Percentiles rank a stretch among this genome's conserved stretches.
phyloP scores from a whole-genome alignment of 2,329 filamentous ascomycete genomes.

The Leptographium wingfieldii region DNA sequence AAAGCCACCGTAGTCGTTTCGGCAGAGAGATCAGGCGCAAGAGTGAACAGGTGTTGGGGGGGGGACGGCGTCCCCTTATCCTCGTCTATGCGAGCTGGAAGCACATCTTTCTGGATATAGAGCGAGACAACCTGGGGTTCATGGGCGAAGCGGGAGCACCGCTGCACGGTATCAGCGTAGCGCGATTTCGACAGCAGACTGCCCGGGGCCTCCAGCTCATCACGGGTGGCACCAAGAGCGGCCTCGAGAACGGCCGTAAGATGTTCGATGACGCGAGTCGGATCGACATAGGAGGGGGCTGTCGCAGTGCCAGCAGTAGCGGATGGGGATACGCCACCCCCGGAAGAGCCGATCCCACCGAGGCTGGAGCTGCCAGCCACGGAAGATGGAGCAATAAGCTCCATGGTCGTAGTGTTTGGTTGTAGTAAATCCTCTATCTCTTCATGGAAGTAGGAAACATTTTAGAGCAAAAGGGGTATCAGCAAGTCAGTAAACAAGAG shows the following conservation, averaged over 20 bases:
- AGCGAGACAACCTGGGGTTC: conserved; percentile 76
- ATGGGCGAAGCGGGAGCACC: conserved; percentile 78
- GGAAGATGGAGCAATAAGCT: conserved; percentile 32
- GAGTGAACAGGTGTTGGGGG: conserved; percentile 54
- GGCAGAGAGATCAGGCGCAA: conserved; percentile 71
- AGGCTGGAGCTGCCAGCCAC: conserved; percentile 26
- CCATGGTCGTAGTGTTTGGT: conserved; percentile 29
- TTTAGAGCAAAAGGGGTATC: neutral
- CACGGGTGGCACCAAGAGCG: conserved; percentile 59
- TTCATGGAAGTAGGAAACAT: neutral
- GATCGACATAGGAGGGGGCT: conserved; percentile 42
- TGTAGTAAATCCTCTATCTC: conserved; percentile 3
- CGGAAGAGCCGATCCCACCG: conserved; percentile 29
- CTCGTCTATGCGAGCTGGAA: conserved; percentile 27
- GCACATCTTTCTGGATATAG: conserved; percentile 73
- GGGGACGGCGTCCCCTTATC: neutral
- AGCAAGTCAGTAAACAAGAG: neutral
- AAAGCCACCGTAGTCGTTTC: conserved; percentile 71
- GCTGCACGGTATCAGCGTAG: conserved; percentile 68
- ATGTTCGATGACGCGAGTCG: conserved; percentile 58
- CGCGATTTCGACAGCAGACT: conserved; percentile 67
- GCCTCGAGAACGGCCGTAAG: conserved; percentile 58
- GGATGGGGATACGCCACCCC: conserved; percentile 20
- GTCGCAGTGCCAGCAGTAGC: neutral
- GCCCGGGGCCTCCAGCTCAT: conserved; percentile 67